A percentile compares a stretch with the other conserved stretches of the same genome.
phyloP scores from a whole-genome alignment of 2,329 filamentous ascomycete genomes.

The Botrytis pseudocinerea region DNA sequence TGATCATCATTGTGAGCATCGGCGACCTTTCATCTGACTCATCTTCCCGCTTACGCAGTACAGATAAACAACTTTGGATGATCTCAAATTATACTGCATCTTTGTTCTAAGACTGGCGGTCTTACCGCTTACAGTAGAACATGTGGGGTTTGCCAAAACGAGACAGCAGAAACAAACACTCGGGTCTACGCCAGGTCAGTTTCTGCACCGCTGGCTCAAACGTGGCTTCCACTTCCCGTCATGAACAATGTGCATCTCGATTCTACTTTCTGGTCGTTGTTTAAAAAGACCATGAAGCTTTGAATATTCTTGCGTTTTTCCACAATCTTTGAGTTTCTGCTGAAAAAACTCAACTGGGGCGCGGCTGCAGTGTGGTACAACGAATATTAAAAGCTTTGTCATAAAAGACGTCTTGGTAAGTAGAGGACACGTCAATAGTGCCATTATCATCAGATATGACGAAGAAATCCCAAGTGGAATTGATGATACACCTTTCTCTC shows the following conservation, averaged over 20 bases:
- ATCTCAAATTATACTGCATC: neutral
- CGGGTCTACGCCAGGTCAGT: neutral
- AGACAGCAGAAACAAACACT: neutral
- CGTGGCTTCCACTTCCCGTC: neutral
- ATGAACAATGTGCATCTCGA: neutral
- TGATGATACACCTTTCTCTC: neutral
- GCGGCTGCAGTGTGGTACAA: neutral
- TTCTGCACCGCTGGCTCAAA: conserved; percentile 2
- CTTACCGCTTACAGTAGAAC: neutral
- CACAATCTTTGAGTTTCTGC: neutral
- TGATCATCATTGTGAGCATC: neutral
- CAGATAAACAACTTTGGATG: neutral
- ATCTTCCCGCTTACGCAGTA: conserved; percentile 1
- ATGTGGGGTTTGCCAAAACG: neutral
- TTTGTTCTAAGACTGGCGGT: neutral
- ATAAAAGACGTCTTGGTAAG: neutral
- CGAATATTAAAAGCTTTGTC: neutral
- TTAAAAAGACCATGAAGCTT: no score
- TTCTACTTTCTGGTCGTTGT: neutral
- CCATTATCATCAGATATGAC: neutral
- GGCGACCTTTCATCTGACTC: conserved; percentile 13
- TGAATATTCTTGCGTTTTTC: no score
- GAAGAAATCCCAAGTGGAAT: no score
- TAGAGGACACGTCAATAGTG: neutral
- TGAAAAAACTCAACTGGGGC: neutral